A percentile compares a stretch with the other conserved stretches of the same genome.
Evolutionary conservation across 331 rosid species (phyloP).

Genomic region (Pyracantha coccinea): DNA sequence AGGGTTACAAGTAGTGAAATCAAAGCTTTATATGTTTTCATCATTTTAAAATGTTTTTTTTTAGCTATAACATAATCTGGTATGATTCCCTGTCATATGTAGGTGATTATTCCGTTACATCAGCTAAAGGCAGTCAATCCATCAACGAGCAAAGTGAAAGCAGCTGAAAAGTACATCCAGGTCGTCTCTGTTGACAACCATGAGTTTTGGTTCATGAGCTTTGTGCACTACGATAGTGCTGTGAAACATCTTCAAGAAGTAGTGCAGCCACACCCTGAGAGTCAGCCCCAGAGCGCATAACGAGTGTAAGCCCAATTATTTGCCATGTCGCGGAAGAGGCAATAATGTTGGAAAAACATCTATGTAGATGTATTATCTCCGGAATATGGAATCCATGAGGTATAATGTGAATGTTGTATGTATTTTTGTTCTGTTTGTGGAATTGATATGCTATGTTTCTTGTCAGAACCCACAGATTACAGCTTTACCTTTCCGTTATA

Average conservation of each 20-base stretch:
- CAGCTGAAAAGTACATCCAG: slow-evolving; percentile 82
- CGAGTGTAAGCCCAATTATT: background rate
- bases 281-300: slow-evolving; percentile 25
- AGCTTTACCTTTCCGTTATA: background rate
- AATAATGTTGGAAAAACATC: background rate
- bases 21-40: background rate
- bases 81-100: background rate
- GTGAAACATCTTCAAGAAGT: slow-evolving; percentile 65
- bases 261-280: slow-evolving; percentile 36
- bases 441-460: background rate
- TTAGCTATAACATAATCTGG: background rate
- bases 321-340: background rate
- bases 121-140: slow-evolving; percentile 88
- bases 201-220: slow-evolving; percentile 98
- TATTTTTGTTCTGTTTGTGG: background rate
- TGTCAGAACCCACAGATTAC: background rate
- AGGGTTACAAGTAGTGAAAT: background rate
- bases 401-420: slow-evolving; percentile 5
- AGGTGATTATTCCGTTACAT: slow-evolving; percentile 86
- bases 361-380: slow-evolving; percentile 11
- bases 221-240: slow-evolving; percentile 78
- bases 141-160: slow-evolving; percentile 68
- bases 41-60: background rate
- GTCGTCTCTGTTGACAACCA: slow-evolving; percentile 84
- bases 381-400: slow-evolving; percentile 16